Evolutionary conservation across 2,329 filamentous ascomycete genomes (phyloP).

Genomic region (Reticulascus tulasneorum): DNA sequence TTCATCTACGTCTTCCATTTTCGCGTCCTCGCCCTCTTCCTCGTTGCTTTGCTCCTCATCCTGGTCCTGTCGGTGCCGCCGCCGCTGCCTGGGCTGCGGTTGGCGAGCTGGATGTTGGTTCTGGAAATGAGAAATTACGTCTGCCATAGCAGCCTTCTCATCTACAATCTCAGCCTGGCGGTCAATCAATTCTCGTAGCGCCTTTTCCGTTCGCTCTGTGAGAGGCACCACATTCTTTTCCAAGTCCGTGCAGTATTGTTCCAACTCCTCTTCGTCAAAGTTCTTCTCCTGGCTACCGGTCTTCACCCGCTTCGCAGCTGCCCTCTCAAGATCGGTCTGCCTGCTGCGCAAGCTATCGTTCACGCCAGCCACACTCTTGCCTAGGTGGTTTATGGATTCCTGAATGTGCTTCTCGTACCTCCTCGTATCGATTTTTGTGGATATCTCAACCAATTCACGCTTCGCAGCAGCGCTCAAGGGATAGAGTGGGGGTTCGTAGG

Average conservation of each 20-base stretch:
- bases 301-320: slow-evolving; percentile 31
- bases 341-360: slow-evolving; percentile 43
- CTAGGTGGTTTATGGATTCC: slow-evolving; percentile 39
- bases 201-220: slow-evolving; percentile 41
- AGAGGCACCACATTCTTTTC: slow-evolving; percentile 35
- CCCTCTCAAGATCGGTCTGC: slow-evolving; percentile 25
- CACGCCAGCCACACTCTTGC: slow-evolving; percentile 41
- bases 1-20: slow-evolving; percentile 17
- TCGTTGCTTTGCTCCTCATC: slow-evolving; percentile 17
- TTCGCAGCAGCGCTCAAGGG: slow-evolving; percentile 37
- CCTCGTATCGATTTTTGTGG: slow-evolving; percentile 33
- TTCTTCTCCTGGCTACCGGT: slow-evolving; percentile 28
- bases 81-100: slow-evolving; percentile 14
- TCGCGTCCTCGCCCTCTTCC: slow-evolving; percentile 16
- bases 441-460: slow-evolving; percentile 38
- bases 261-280: slow-evolving; percentile 31
- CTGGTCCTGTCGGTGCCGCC: no score
- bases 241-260: slow-evolving; percentile 34
- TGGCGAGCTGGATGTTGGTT: slow-evolving; percentile 2
- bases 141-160: slow-evolving; percentile 33
- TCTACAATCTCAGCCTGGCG: slow-evolving; percentile 46
- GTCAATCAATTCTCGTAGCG: slow-evolving; percentile 47
- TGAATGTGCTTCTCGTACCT: slow-evolving; percentile 44
- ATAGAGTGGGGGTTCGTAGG: slow-evolving; percentile 45
- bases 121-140: slow-evolving; percentile 20